Evolutionary conservation across 306 rosid genomes (phyloP).

Genomic region (Cercis canadensis): DNA sequence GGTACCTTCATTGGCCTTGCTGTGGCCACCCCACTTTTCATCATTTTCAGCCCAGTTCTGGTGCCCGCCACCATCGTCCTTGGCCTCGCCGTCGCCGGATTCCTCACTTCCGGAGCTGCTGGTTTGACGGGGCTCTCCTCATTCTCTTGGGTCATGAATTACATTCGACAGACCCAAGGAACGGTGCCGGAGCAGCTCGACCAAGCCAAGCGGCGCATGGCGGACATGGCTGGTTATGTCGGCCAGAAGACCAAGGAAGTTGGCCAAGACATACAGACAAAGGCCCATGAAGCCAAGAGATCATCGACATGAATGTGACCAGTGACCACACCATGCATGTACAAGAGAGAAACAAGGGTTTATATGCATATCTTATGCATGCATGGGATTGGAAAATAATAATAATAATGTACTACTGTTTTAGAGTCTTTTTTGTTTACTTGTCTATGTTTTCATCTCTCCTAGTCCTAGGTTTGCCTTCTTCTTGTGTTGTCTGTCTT

Average conservation of each 20-base stretch:
- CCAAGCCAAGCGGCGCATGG: constrained; percentile 56
- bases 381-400: constrained; percentile 7
- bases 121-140: constrained; percentile 70
- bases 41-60: constrained; percentile 78
- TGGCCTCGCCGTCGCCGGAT: constrained; percentile 54
- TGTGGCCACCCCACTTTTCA: constrained; percentile 56
- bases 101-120: constrained; percentile 61
- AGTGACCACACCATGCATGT: no score
- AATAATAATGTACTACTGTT: neutral
- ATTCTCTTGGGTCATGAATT: constrained; percentile 65
- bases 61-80: constrained; percentile 64
- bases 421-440: neutral
- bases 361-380: neutral
- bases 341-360: neutral
- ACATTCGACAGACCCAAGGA: constrained; percentile 38
- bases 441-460: neutral
- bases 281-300: constrained; percentile 72
- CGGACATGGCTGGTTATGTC: constrained; percentile 54
- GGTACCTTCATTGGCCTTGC: constrained; percentile 62
- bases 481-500: constrained; percentile 5
- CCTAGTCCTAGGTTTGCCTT: neutral
- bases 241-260: constrained; percentile 88
- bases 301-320: constrained; percentile 31
- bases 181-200: constrained; percentile 57
- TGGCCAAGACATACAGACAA: constrained; percentile 74